phyloP scores from a whole-genome alignment of 1,139 yeast species.

The Geotrichum siamense region DNA sequence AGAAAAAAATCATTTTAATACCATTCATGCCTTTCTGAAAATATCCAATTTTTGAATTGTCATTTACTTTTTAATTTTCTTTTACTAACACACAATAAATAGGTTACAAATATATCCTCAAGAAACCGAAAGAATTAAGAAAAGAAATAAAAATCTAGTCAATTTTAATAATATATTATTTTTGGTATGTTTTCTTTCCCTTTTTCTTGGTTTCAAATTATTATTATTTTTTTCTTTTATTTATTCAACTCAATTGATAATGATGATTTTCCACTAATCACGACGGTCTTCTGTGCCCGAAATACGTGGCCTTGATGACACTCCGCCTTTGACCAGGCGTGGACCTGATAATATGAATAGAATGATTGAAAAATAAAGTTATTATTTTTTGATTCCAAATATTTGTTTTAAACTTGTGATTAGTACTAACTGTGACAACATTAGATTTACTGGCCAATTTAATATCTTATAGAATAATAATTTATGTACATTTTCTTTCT shows the following conservation, averaged over 20 bases:
- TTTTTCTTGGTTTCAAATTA: neutral
- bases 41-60: neutral
- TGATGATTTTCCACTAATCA: slow-evolving; percentile 93
- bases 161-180: neutral
- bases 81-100: no score
- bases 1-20: slow-evolving; percentile 61
- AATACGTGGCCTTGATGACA: slow-evolving; percentile 86
- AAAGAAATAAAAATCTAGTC: no score
- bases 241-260: no score
- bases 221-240: no score
- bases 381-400: neutral
- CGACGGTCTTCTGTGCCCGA: slow-evolving; percentile 99
- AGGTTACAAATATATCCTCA: no score
- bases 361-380: neutral
- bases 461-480: no score
- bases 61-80: no score
- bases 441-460: no score
- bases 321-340: slow-evolving; percentile 99
- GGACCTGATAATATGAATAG: slow-evolving; percentile 81
- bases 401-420: neutral
- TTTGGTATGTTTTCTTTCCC: slow-evolving; percentile 4
- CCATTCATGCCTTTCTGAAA: slow-evolving; percentile 78
- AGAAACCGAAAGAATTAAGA: no score
- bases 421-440: no score
- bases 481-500: no score